Evolutionary conservation across 139 green algal species (phyloP).

Genomic region (Volvox reticuliferus): DNA sequence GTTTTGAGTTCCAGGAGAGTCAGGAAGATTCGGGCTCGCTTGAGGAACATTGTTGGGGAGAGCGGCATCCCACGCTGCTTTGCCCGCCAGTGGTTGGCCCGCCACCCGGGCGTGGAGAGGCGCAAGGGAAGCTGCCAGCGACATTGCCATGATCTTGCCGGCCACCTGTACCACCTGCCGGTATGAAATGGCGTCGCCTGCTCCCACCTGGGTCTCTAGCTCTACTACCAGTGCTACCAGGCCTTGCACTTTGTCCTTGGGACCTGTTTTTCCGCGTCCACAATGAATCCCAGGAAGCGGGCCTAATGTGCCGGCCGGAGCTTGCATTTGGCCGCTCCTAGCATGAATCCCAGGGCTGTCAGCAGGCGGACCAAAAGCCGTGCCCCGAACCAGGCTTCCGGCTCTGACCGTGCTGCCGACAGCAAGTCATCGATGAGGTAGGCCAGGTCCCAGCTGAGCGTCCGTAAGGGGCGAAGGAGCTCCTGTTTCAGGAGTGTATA

Average conservation of each 20-base stretch:
- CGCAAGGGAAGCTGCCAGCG: background rate
- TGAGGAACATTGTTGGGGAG: no score
- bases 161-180: constrained; percentile 12
- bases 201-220: background rate
- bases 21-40: no score
- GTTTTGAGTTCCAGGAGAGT: no score
- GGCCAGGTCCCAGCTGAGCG: background rate
- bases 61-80: background rate
- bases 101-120: background rate
- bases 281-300: background rate
- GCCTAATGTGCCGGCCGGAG: background rate
- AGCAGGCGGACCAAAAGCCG: background rate
- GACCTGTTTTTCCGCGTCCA: background rate
- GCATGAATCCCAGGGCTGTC: constrained; percentile 8
- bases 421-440: constrained; percentile 23
- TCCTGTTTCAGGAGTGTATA: constrained; percentile 21
- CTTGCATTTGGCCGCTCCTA: constrained; percentile 8
- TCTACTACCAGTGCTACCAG: background rate
- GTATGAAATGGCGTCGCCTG: background rate
- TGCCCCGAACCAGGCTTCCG: background rate
- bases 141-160: constrained; percentile 24
- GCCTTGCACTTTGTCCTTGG: constrained; percentile 23
- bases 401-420: background rate
- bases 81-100: background rate
- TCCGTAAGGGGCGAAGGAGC: background rate